Evolutionary conservation across 306 rosid species (phyloP), one percentile per base, ranked within the genome.

Genomic region (Pueraria montana): DNA sequence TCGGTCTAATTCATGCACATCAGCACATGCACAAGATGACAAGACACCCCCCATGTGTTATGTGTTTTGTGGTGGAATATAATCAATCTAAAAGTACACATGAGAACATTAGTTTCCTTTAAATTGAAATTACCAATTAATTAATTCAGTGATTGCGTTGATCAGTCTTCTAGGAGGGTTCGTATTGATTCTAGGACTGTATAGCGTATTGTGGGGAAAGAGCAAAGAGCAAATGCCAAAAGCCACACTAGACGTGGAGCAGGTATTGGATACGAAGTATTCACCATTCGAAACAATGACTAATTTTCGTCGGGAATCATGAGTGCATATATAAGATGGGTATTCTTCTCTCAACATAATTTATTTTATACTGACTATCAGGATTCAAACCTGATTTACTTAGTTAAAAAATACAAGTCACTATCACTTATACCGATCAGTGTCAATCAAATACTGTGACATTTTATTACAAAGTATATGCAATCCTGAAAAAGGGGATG

Each of bases 131-230:
- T 10, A 50, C 6, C 0, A 6, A 17, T 5, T 11, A 26, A 63
- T 63, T 63, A 7, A 40, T 45, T 24, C 78, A 63, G 8, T 59
- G 16, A 80, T 38, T 43, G 16, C 42, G 3, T 17, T 13, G 11
- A 26, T 69, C 90, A 93, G 97, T 67, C 23, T 93, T 27, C 21
- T 91, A 56, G 97, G 97, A 53, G 97, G 90, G 14, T 18, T 87
- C 0, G 17, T 87, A 23, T 56, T 93, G 88, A 83, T 89, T 80
- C 7, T 90, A 52, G 94, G 95, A 79, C 91, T 93, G n/a, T 93
- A 89, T 69, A 79, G 90, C 62, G 91, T 93, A 50, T 78, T 93
- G 74, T 90, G 95, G 94, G 95, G 85, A 14, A 93, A 93, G 80
- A 86, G 72, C 20, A 89, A 55, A 74, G 95, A 93, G 65, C 82